Evolutionary conservation across 768 basidiomycete genomes (phyloP).

Genomic region (Boletus subparvulus): DNA sequence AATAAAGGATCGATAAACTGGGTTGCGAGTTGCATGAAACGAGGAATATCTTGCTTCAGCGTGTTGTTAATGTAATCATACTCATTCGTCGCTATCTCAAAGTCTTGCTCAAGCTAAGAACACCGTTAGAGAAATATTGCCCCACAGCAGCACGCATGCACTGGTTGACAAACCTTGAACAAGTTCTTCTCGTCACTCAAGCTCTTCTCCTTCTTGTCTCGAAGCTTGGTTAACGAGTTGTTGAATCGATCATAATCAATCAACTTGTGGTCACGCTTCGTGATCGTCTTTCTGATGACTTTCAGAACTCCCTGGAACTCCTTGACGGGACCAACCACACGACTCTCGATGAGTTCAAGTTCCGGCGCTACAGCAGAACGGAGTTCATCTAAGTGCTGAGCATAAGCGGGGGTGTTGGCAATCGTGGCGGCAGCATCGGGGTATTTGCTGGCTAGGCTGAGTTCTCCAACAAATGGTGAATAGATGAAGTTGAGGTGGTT

Average conservation of each 20-base stretch:
- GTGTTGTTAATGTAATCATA: conserved; percentile 91
- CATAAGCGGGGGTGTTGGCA: conserved; percentile 70
- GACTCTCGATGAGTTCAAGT: conserved; percentile 88
- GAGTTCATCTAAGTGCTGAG: conserved; percentile 79
- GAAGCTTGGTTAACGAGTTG: conserved; percentile 89
- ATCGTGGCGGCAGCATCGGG: conserved; percentile 79
- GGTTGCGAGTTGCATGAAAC: conserved; percentile 85
- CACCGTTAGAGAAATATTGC: neutral
- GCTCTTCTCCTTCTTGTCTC: conserved; percentile 98
- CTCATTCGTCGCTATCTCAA: conserved; percentile 86
- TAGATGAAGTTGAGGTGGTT: conserved; percentile 63
- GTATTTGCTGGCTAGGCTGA: conserved; percentile 73
- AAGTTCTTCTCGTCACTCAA: conserved; percentile 94
- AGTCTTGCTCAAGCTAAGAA: conserved; percentile 88
- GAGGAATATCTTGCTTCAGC: conserved; percentile 88
- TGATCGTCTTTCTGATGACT: conserved; percentile 88
- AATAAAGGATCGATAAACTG: conserved; percentile 97
- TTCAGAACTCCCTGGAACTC: conserved; percentile 88
- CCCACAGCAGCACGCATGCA: neutral
- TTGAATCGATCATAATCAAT: conserved; percentile 95
- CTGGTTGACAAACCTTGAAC: conserved; percentile 68
- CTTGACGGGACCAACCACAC: conserved; percentile 83
- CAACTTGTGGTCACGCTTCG: conserved; percentile 97
- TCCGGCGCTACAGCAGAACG: conserved; percentile 79
- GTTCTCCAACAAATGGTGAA: conserved; percentile 71